phyloP scores from a whole-genome alignment of 2,329 filamentous ascomycete genomes.

The Pestalotiopsis sp. region DNA sequence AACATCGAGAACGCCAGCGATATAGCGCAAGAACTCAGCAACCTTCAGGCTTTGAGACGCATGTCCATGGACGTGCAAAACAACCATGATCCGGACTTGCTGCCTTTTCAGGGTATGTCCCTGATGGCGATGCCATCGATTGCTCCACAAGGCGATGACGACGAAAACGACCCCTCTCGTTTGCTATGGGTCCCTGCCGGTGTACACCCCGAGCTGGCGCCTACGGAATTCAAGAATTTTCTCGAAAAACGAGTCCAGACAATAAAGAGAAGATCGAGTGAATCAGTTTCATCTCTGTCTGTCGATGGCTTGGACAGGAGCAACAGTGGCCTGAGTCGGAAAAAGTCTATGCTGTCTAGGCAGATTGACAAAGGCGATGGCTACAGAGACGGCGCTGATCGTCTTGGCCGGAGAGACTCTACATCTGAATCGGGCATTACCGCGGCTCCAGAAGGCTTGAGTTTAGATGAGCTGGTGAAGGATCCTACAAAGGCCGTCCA shows the following conservation, averaged over 20 bases:
- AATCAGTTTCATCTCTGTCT: slow-evolving; percentile 58
- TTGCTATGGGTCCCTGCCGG: slow-evolving; percentile 95
- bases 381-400: slow-evolving; percentile 84
- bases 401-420: slow-evolving; percentile 74
- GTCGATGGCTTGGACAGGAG: slow-evolving; percentile 56
- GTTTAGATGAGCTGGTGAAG: slow-evolving; percentile 79
- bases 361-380: slow-evolving; percentile 78
- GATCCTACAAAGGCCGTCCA: slow-evolving; percentile 75
- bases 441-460: slow-evolving; percentile 57
- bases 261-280: slow-evolving; percentile 82
- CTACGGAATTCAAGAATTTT: slow-evolving; percentile 95
- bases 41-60: slow-evolving; percentile 84
- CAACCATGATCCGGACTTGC: slow-evolving; percentile 72
- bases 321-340: slow-evolving; percentile 69
- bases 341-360: slow-evolving; percentile 93
- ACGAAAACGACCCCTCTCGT: slow-evolving; percentile 86
- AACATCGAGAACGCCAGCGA: slow-evolving; percentile 89
- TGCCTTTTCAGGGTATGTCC: slow-evolving; percentile 68
- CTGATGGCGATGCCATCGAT: slow-evolving; percentile 72
- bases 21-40: slow-evolving; percentile 89
- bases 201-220: slow-evolving; percentile 91
- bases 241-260: slow-evolving; percentile 90
- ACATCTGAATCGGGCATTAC: slow-evolving; percentile 47
- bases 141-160: slow-evolving; percentile 72
- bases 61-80: slow-evolving; percentile 94